Conservation (phyloP, 495 filamentous ascomycete genomes). For the Viridothelium virens region DNA sequence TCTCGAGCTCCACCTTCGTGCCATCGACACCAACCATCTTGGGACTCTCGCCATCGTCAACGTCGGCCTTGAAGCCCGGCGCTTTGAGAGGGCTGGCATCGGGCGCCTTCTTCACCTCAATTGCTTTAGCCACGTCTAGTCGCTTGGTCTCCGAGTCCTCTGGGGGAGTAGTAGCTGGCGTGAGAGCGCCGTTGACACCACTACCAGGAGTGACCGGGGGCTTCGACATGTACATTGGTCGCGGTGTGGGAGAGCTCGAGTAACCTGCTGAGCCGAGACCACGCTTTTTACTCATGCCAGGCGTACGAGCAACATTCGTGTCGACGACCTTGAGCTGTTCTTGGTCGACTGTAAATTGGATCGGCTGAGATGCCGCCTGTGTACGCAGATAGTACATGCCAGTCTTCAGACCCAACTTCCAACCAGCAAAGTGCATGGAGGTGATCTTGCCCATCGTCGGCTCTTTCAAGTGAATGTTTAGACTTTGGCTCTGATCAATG, state of each 20-base stretch:
- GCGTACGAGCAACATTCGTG: conserved; percentile 62
- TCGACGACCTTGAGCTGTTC: conserved; percentile 86
- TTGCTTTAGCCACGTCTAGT: conserved; percentile 27
- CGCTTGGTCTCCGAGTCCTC: conserved; percentile 35
- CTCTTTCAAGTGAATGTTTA: conserved; percentile 99
- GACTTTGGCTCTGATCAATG: conserved; percentile 96
- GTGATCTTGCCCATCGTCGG: conserved; percentile 99
- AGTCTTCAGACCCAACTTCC: conserved; percentile 98
- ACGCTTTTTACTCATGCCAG: conserved; percentile 58
- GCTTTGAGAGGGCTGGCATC: conserved; percentile 38
- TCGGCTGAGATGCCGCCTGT: conserved; percentile 90
- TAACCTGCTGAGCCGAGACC: conserved; percentile 39
- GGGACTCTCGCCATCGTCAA: conserved; percentile 64
- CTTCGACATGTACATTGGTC: conserved; percentile 53
- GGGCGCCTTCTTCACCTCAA: neutral
- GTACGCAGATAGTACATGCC: conserved; percentile 99
- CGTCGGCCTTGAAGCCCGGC: conserved; percentile 58
- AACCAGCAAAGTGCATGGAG: conserved; percentile 97
- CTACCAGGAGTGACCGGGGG: conserved; percentile 37
- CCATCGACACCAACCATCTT: conserved; percentile 66
- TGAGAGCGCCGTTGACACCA: conserved; percentile 46
- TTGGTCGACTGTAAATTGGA: conserved; percentile 99
- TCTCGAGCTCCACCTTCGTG: conserved; percentile 43
- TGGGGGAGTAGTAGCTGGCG: conserved; percentile 54
- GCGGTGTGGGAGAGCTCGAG: conserved; percentile 35